Evolutionary conservation across 2,329 filamentous ascomycete species (phyloP), one percentile per base, ranked within the genome.

Genomic region (Exophiala aquamarina): DNA sequence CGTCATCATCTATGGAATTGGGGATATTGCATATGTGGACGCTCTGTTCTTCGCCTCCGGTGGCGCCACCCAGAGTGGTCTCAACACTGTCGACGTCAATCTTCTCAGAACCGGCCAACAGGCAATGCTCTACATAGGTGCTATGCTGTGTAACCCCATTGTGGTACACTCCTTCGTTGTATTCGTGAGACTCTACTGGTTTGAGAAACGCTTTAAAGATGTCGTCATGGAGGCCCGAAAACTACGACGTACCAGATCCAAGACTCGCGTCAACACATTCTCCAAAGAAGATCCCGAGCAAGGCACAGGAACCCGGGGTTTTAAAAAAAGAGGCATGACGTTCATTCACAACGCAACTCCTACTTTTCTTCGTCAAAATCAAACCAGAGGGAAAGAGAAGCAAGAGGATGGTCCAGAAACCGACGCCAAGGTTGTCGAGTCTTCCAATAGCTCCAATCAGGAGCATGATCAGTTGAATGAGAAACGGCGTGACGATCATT

Each of bases 151-250:
- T 19, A 95, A 89, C 41, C 90, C 90, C 0, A 93, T 95, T 52
- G 84, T 87, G 37, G 84, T 95, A 59, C 83, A 95, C 62, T 82
- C 87, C 2, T 86, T 82, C 35, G 89, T 98, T 35, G 93, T 98
- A 6, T 92, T 95, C 59, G 77, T 97, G 11, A 86, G 93, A 19
- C 75, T 98, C 2, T 96, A 95, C 69, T 98, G 92, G 92, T 98
- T 98, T 64, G 91, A 98, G 69, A 95, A 94, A 68, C 82, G 91
- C 6, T 97, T 98, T 64, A 87, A 95, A 63, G 78, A 87, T 59
- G 80, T 95, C 55, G 90, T 87, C 11, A 77, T 77, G 26, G 87
- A 95, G 59, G 83, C 87, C 1, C 81, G 82, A 44, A 75, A 71
- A 34, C 73, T 84, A 43, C 81, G 91, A 44, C 83, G 73, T 71